Conservation (phyloP, 129 eudicot species). For the Tanacetum coccineum region DNA sequence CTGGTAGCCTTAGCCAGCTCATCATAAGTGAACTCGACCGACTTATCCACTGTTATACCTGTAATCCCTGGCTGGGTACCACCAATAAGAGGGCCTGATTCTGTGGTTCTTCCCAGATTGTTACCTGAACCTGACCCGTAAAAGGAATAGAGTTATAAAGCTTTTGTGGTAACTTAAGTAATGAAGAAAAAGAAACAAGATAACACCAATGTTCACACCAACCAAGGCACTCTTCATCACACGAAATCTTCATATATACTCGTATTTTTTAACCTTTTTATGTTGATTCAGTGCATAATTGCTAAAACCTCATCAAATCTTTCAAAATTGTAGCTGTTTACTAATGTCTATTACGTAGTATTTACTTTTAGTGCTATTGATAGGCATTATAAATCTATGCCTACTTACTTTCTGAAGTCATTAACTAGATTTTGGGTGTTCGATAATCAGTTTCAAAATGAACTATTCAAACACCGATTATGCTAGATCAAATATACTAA, state of each 20-base stretch:
- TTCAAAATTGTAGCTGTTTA: too few relatives aligned
- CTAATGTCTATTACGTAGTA: too few relatives aligned
- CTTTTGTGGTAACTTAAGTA: not conserved
- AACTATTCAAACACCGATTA: constrained; percentile 1
- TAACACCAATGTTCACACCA: too few relatives aligned
- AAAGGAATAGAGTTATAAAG: not conserved
- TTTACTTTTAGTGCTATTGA: too few relatives aligned
- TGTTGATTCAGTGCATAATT: too few relatives aligned
- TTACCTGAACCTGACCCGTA: constrained; percentile 34
- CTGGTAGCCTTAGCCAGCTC: constrained; percentile 75
- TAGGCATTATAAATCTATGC: too few relatives aligned
- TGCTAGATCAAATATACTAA: not conserved
- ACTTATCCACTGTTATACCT: constrained; percentile 66
- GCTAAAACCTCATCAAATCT: too few relatives aligned
- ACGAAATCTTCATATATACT: too few relatives aligned
- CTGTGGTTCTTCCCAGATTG: constrained; percentile 36
- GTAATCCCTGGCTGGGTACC: constrained; percentile 37
- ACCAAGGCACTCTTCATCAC: too few relatives aligned
- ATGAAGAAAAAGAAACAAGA: not conserved
- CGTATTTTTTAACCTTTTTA: too few relatives aligned
- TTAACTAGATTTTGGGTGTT: too few relatives aligned
- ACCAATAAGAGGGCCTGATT: constrained; percentile 32
- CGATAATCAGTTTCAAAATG: not conserved
- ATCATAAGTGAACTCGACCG: constrained; percentile 75
- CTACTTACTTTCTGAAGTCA: too few relatives aligned